Evolutionary conservation across 176 grass and related monocot species (phyloP).

Genomic region (Sorghum bicolor): DNA sequence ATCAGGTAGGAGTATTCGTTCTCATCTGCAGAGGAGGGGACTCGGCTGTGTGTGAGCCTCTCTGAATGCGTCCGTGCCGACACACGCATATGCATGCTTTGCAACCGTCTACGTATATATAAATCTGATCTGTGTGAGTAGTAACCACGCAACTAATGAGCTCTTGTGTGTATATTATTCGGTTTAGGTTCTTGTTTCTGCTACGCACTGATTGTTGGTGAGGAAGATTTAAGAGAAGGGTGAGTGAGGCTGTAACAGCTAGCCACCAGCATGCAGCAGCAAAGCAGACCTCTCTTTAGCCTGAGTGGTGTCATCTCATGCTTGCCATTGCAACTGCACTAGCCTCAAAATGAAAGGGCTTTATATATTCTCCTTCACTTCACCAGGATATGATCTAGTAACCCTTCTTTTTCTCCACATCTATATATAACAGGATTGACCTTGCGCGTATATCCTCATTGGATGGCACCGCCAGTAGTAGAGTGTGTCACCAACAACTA

Average conservation of each 20-base stretch:
- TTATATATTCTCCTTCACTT: conserved; percentile 40
- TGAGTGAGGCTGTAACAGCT: background rate
- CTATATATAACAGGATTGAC: conserved; percentile 22
- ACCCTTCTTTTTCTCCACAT: conserved; percentile 1
- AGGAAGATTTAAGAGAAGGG: background rate
- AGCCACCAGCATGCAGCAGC: background rate
- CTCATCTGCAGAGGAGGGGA: background rate
- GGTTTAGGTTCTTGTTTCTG: background rate
- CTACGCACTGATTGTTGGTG: background rate
- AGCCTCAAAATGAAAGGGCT: conserved; percentile 1
- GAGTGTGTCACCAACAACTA: background rate
- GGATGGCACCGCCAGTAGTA: background rate
- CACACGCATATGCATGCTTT: background rate
- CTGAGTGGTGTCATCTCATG: conserved; percentile 61
- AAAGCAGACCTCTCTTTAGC: conserved; percentile 25
- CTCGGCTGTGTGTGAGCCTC: background rate
- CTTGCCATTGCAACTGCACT: conserved; percentile 40
- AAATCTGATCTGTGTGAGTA: no score
- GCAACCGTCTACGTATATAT: no score
- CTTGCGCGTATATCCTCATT: conserved; percentile 5
- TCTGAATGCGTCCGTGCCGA: background rate
- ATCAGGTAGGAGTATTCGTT: background rate
- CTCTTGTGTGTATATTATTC: background rate
- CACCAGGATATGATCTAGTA: conserved; percentile 37
- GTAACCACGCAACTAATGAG: background rate